Evolutionary conservation across 2,329 filamentous ascomycete genomes (phyloP).

Genomic region (Malbranchea zuffiana): DNA sequence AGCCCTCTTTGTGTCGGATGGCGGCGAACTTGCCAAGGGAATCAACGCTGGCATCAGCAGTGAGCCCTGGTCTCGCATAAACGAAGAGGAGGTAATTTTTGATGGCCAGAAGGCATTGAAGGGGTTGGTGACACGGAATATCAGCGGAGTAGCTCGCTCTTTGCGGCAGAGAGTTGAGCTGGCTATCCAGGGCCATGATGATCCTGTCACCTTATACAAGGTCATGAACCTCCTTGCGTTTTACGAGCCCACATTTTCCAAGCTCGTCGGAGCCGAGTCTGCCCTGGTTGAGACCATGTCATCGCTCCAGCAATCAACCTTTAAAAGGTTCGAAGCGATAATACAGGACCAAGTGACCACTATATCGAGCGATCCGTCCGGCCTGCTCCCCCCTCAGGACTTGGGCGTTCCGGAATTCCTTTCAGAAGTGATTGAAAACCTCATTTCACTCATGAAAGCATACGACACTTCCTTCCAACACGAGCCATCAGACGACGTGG

Average conservation of each 20-base stretch:
- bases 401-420: constrained; percentile 71
- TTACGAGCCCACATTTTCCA: constrained; percentile 75
- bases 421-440: constrained; percentile 63
- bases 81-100: constrained; percentile 52
- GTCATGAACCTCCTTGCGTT: constrained; percentile 82
- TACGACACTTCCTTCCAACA: constrained; percentile 65
- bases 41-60: constrained; percentile 69
- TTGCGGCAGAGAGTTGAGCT: constrained; percentile 84
- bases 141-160: constrained; percentile 70
- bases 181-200: constrained; percentile 83
- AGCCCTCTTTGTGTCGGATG: constrained; percentile 80
- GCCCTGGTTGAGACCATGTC: constrained; percentile 58
- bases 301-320: constrained; percentile 61
- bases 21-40: constrained; percentile 73
- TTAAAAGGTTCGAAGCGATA: constrained; percentile 70
- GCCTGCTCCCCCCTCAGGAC: constrained; percentile 59
- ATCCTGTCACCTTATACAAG: constrained; percentile 78
- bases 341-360: constrained; percentile 61
- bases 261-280: constrained; percentile 60
- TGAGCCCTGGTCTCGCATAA: constrained; percentile 66
- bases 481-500: constrained; percentile 34
- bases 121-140: constrained; percentile 74
- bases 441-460: constrained; percentile 70
- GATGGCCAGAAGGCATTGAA: constrained; percentile 73
- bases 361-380: constrained; percentile 60